A percentile compares a stretch with the other conserved stretches of the same genome.
These are phyloP conservation scores for Vitis vinifera DNA, from an alignment of 164 flowering plant genomes.

Conservation along the genomic window DNA sequence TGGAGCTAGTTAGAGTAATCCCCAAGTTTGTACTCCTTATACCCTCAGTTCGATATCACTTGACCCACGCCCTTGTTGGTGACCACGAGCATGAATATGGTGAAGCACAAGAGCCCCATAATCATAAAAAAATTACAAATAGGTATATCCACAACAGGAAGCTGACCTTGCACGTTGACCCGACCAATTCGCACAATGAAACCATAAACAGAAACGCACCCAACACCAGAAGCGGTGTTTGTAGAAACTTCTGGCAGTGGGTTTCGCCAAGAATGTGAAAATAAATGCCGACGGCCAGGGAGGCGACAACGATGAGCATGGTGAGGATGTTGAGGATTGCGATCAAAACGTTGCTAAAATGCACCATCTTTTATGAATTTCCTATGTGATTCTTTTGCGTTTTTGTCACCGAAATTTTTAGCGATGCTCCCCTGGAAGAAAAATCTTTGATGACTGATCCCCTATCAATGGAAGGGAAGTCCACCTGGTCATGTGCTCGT, in stretches of 20 bases:
- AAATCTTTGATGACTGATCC: too few relatives aligned
- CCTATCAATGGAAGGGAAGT: too few relatives aligned
- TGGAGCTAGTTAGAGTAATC: slow-evolving; percentile 69
- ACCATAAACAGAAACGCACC: slow-evolving; percentile 33
- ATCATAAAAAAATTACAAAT: slow-evolving; percentile 31
- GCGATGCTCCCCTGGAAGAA: too few relatives aligned
- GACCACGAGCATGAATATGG: slow-evolving; percentile 43
- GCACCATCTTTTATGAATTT: slow-evolving; percentile 26
- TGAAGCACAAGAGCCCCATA: slow-evolving; percentile 36
- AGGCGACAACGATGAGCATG: slow-evolving; percentile 20
- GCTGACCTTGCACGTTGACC: slow-evolving; percentile 31
- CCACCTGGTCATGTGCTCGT: too few relatives aligned
- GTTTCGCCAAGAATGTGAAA: slow-evolving; percentile 9
- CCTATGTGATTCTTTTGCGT: too few relatives aligned
- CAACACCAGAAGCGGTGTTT: slow-evolving; percentile 31
- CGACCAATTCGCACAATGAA: slow-evolving; percentile 41
- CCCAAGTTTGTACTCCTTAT: slow-evolving; percentile 38
- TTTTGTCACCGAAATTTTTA: too few relatives aligned
- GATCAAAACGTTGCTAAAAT: slow-evolving; percentile 47
- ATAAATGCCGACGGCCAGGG: slow-evolving; percentile 12
- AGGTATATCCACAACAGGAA: slow-evolving; percentile 42
- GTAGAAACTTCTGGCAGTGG: slow-evolving; percentile 37
- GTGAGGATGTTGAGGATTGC: slow-evolving; percentile 32
- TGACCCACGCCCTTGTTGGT: slow-evolving; percentile 54
- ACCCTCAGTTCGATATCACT: slow-evolving; percentile 36